Evolutionary conservation across 371 early-diverging fungal genomes (phyloP).

Genomic region (Spraguea lophii): DNA sequence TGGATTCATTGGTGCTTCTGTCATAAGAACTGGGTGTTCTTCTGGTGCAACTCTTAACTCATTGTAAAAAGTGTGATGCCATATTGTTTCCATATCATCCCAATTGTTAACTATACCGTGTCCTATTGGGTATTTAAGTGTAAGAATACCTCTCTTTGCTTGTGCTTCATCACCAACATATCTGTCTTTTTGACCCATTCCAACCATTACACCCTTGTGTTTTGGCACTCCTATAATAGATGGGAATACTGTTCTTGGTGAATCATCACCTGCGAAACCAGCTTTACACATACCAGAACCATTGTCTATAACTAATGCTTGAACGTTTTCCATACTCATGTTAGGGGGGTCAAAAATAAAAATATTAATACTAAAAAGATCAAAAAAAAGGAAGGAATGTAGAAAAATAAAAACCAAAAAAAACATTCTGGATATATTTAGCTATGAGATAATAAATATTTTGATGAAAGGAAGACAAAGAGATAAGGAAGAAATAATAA

Average conservation of each 20-base stretch:
- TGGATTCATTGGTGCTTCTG: slow-evolving; percentile 98
- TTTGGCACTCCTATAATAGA: slow-evolving; percentile 96
- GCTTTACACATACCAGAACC: slow-evolving; percentile 99
- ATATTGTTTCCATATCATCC: slow-evolving; percentile 99
- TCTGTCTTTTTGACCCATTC: slow-evolving; percentile 98
- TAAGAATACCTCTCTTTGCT: slow-evolving; percentile 92
- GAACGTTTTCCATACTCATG: slow-evolving; percentile 31
- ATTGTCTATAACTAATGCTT: slow-evolving; percentile 67
- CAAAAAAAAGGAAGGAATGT: too few species aligned
- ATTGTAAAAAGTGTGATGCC: slow-evolving; percentile 91
- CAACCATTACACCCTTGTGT: slow-evolving; percentile 95
- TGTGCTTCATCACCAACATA: slow-evolving; percentile 99
- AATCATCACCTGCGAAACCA: slow-evolving; percentile 99
- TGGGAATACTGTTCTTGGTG: slow-evolving; percentile 89
- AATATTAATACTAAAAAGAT: too few species aligned
- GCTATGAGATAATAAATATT: too few species aligned
- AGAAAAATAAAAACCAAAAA: too few species aligned
- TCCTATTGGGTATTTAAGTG: slow-evolving; percentile 95
- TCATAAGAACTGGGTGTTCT: slow-evolving; percentile 92
- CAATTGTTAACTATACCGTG: slow-evolving; percentile 99
- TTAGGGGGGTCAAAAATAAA: neutral
- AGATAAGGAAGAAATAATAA: too few species aligned
- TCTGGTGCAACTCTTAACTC: slow-evolving; percentile 66
- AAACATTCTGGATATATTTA: too few species aligned
- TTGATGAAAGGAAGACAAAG: too few species aligned